Base-by-base conservation (phyloP, 2,329 filamentous ascomycete species). In the Acrocalymma vagum region DNA sequence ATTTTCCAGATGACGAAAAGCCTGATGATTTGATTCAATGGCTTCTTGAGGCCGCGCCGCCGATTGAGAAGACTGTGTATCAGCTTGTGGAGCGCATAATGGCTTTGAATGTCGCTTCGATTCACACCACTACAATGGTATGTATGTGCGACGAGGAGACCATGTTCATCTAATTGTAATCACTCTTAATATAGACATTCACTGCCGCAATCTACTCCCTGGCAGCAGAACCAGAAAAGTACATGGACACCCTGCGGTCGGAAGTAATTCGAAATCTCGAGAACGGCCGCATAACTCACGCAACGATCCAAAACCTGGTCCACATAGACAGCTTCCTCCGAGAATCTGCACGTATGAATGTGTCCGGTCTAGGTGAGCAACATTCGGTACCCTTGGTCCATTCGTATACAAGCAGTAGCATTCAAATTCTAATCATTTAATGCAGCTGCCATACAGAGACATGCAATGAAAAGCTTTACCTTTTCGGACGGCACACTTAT, bases 101-200 rank as follows among this genome's bases (percentile, higher is more conserved):
- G 37, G 37, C 37, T 5, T 21, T 40, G 28, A 40, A 40, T 18
- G 37, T 40, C n/a, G 37, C 37, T 15, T 40, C 37, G 9, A 40
- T 40, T 32, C 37, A 40, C 23, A 33, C 37, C 10, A 40, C 37
- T 10, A 40, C 37, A 14, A 40, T 40, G 37, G 37, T 40, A 14
- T 21, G 15, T n/a, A n/a, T n/a, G n/a, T n/a, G n/a, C n/a, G n/a
- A n/a, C n/a, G n/a, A n/a, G n/a, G n/a, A n/a, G n/a, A n/a, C n/a
- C n/a, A n/a, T n/a, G n/a, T n/a, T n/a, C n/a, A n/a, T n/a, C n/a
- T n/a, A n/a, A n/a, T n/a, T n/a, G n/a, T n/a, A n/a, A n/a, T n/a
- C n/a, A n/a, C n/a, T n/a, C n/a, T n/a, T n/a, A n/a, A n/a, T n/a
- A n/a, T 18, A 40, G 37, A 40, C 37, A 11, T 20, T 40, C 6